phyloP scores from a whole-genome alignment of 345 rosid species.

The Eutrema japonicum region DNA sequence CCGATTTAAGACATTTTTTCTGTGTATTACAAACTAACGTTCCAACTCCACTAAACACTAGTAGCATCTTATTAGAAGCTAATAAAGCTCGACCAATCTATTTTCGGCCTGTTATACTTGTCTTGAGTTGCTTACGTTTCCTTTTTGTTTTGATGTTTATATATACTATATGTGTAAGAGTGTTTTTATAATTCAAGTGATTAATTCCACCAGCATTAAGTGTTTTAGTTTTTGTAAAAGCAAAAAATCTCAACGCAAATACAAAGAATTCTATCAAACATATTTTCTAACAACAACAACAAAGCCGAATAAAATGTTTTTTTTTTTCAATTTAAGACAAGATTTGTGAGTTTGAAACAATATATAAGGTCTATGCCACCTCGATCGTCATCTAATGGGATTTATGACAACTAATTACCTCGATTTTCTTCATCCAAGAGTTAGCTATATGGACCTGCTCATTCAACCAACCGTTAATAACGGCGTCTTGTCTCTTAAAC shows the following conservation, averaged over 20 bases:
- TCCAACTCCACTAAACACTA: background rate
- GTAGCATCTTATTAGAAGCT: background rate
- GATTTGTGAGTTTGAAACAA: background rate
- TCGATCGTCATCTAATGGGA: background rate
- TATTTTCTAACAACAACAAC: background rate
- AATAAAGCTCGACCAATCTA: background rate
- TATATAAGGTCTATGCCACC: no score
- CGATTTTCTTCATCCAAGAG: constrained; percentile 92
- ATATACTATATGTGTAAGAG: background rate
- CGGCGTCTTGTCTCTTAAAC: constrained; percentile 93
- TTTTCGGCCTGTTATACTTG: background rate
- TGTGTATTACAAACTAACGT: background rate
- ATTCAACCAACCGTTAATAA: constrained; percentile 86
- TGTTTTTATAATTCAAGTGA: background rate
- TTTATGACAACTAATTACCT: constrained; percentile 51
- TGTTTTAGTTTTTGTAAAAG: background rate
- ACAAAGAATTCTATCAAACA: background rate
- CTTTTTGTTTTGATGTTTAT: background rate
- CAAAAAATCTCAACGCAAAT: background rate
- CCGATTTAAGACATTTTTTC: background rate
- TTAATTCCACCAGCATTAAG: background rate
- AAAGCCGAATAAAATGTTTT: background rate
- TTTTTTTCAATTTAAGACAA: background rate
- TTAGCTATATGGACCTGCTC: constrained; percentile 80
- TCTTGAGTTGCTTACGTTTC: background rate